These are phyloP conservation scores for Saccharomycopsis fodiens DNA, from an alignment of 805 yeast genomes.

Conservation along the genomic window DNA sequence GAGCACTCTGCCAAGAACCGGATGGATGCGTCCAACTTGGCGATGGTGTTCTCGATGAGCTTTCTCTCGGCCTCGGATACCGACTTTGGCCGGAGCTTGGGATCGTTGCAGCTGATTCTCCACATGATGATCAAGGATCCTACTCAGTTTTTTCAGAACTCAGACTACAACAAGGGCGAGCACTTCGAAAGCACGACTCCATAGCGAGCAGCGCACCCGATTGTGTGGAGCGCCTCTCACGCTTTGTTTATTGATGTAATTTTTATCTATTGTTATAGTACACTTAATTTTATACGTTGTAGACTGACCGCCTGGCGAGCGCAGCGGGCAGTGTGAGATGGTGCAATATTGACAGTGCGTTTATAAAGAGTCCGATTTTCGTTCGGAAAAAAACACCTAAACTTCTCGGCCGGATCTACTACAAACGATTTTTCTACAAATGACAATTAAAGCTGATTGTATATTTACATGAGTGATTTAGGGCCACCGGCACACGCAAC, in stretches of 20 bases:
- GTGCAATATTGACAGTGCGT: no score
- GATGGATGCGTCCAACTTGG: slow-evolving; percentile 85
- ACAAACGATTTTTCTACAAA: no score
- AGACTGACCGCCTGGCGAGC: no score
- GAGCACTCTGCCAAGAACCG: slow-evolving; percentile 60
- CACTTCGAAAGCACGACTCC: background rate
- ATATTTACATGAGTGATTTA: no score
- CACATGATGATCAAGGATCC: slow-evolving; percentile 40
- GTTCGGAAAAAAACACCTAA: no score
- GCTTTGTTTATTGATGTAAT: background rate
- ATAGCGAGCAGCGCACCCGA: background rate
- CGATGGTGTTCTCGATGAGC: slow-evolving; percentile 78
- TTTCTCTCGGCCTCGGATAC: slow-evolving; percentile 36
- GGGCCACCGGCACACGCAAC: no score
- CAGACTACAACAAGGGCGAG: background rate
- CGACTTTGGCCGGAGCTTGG: slow-evolving; percentile 36
- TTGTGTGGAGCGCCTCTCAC: background rate
- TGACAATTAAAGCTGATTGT: no score
- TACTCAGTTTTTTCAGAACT: slow-evolving; percentile 24
- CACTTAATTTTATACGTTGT: background rate
- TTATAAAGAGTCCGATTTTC: no score
- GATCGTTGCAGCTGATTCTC: slow-evolving; percentile 44
- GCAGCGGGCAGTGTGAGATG: no score
- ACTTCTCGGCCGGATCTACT: no score
- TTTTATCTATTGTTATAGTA: background rate